Conservation (phyloP, 2,329 filamentous ascomycete species). For the Fonsecaea multimorphosa region DNA sequence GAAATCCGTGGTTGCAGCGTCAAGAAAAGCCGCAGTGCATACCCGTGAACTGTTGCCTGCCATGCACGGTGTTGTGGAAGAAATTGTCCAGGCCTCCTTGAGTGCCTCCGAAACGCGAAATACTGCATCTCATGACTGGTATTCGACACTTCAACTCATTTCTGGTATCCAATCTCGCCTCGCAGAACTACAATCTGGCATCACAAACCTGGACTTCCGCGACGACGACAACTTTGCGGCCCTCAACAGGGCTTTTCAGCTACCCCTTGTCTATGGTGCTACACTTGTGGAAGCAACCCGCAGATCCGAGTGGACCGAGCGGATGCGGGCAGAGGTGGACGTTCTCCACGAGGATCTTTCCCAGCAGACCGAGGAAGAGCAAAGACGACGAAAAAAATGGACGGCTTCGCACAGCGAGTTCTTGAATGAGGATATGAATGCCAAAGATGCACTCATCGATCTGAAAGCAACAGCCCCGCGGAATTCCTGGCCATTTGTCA, state of each 20-base stretch:
- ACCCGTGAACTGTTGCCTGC: conserved; percentile 68
- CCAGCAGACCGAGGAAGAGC: conserved; percentile 88
- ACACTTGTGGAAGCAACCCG: conserved; percentile 84
- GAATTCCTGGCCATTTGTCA: conserved; percentile 77
- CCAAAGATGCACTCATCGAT: conserved; percentile 69
- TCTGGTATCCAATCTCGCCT: conserved; percentile 79
- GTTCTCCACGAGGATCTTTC: conserved; percentile 92
- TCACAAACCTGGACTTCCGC: conserved; percentile 73
- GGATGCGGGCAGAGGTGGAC: conserved; percentile 84
- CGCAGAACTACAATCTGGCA: conserved; percentile 72
- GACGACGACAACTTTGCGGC: conserved; percentile 83
- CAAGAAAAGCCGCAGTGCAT: conserved; percentile 68
- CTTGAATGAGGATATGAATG: conserved; percentile 43
- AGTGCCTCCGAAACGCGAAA: conserved; percentile 71
- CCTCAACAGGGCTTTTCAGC: conserved; percentile 76
- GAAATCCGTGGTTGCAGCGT: conserved; percentile 67
- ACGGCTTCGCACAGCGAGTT: conserved; percentile 56
- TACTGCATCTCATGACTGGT: conserved; percentile 59
- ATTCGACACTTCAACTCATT: conserved; percentile 81
- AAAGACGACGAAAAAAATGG: conserved; percentile 87
- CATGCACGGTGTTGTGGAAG: conserved; percentile 61
- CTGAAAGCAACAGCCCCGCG: conserved; percentile 83
- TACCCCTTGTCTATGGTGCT: conserved; percentile 89
- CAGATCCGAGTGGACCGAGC: conserved; percentile 88
- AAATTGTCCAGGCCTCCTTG: conserved; percentile 63